Base-by-base conservation (phyloP, 495 filamentous ascomycete species). In the Cladorrhinum samala region DNA sequence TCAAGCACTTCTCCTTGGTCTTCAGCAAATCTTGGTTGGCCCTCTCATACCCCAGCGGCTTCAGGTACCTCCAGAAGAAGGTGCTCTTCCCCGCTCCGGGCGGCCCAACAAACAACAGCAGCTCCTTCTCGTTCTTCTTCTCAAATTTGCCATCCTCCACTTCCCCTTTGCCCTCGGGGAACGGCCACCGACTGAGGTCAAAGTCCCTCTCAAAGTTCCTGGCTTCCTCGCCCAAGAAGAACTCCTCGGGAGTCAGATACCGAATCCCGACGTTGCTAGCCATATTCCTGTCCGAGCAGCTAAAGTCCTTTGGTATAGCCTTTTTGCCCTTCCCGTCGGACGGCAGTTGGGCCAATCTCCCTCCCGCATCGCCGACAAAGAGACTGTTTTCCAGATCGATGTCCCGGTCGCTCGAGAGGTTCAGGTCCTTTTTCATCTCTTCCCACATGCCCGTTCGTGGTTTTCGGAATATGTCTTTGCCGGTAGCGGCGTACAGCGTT, bases 1-100 rank as follows among this genome's bases (percentile, higher is more conserved):
- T 89, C 60, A 94, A 68, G 70, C 94, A 96, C 69, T 88, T 95
- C 17, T 89, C 83, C 56, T 66, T 64, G 41, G 52, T 83, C 67
- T 95, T 96, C n/a, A 96, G 70, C 2, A 72, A 78, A 70, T 97
- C 94, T 70, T 96, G 91, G 57, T 96, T 98, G 14, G 95, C 78
- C 23, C 92, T 80, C 66, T 83, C 83, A 66, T 93, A 96, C 24
- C 84, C 84, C 2, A 93, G 70, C 19, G 89, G 87, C 66, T 91
- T 74, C 16, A 97, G 66, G 54, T 88, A 70, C 23, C 78, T 83
- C 82, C 85, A 87, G 70, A 85, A 96, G 57, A 95, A 96, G 0
- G 89, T 90, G 19, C 87, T 92, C 64, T 97, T 97, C 21, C 94
- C 93, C 1, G 88, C 82, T 1, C 87, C 90, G 0, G 93, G 93